Evolutionary conservation across 192 early-diverging fungal genomes (phyloP).

Genomic region (Lunasporangiospora selenospora): DNA sequence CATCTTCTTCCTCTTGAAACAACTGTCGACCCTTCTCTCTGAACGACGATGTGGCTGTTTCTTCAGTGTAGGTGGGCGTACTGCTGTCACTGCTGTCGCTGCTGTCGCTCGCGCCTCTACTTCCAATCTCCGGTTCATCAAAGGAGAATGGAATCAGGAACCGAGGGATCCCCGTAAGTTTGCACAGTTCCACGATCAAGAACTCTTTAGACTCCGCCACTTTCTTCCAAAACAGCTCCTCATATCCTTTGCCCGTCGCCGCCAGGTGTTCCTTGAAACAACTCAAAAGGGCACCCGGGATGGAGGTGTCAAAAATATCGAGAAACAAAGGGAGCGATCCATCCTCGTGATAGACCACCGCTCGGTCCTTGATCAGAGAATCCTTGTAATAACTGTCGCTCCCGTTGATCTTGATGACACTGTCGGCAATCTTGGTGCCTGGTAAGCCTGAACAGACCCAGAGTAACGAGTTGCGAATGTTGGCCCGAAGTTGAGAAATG

Average conservation of each 20-base stretch:
- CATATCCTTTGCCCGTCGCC: not conserved
- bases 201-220: not conserved
- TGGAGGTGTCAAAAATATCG: constrained; percentile 4
- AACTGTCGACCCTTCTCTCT: too few relatives aligned
- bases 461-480: constrained; percentile 6
- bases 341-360: not conserved
- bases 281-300: not conserved
- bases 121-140: too few relatives aligned
- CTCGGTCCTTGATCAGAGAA: not conserved
- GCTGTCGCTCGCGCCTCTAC: too few relatives aligned
- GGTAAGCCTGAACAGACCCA: constrained; percentile 4
- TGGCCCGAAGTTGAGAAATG: constrained; percentile 4
- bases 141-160: constrained; percentile 4
- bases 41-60: too few relatives aligned
- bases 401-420: not conserved
- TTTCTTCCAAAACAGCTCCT: not conserved
- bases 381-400: not conserved
- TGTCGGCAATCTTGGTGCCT: too few relatives aligned
- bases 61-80: too few relatives aligned
- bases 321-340: not conserved
- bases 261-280: not conserved
- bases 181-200: not conserved
- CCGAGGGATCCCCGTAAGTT: not conserved
- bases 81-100: too few relatives aligned
- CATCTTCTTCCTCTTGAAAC: too few relatives aligned